Evolutionary conservation across 768 basidiomycete species (phyloP).

Genomic region (Hericium rajendrae): DNA sequence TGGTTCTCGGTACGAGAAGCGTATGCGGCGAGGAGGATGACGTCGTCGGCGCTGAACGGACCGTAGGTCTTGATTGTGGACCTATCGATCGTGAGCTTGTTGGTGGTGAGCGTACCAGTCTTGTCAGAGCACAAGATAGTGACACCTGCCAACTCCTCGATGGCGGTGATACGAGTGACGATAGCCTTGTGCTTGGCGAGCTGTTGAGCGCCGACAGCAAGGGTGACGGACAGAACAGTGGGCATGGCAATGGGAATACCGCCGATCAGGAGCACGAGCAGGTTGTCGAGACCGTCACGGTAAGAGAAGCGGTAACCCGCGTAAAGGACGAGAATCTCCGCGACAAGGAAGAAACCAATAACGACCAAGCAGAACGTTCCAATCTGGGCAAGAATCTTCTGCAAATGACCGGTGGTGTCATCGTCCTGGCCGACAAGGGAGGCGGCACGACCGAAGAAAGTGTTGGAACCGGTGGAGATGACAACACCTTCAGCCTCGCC

Average conservation of each 20-base stretch:
- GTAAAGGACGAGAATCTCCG: conserved; percentile 91
- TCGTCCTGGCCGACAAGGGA: conserved; percentile 96
- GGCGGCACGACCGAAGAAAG: conserved; percentile 98
- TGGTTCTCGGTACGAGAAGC: conserved; percentile 98
- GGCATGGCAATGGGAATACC: conserved; percentile 99
- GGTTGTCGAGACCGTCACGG: conserved; percentile 93
- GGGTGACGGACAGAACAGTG: conserved; percentile 94
- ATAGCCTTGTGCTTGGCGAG: conserved; percentile 99
- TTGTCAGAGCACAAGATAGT: conserved; percentile 99
- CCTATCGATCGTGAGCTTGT: conserved; percentile 97
- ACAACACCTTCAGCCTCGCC: conserved; percentile 99
- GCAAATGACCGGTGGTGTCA: conserved; percentile 95
- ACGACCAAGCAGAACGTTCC: conserved; percentile 95
- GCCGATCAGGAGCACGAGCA: conserved; percentile 97
- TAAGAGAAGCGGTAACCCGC: conserved; percentile 85
- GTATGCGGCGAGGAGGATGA: conserved; percentile 90
- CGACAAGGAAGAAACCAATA: conserved; percentile 91
- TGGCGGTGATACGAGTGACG: conserved; percentile 98
- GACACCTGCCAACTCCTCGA: conserved; percentile 96
- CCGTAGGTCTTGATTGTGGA: conserved; percentile 87
- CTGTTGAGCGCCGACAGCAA: conserved; percentile 97
- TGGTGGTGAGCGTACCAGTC: conserved; percentile 96
- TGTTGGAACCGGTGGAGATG: conserved; percentile 96
- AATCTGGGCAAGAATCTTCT: conserved; percentile 96
- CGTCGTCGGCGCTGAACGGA: conserved; percentile 79